Evolutionary conservation across 1,139 yeast genomes (phyloP).

Genomic region (Scheffersomyces lignicola): DNA sequence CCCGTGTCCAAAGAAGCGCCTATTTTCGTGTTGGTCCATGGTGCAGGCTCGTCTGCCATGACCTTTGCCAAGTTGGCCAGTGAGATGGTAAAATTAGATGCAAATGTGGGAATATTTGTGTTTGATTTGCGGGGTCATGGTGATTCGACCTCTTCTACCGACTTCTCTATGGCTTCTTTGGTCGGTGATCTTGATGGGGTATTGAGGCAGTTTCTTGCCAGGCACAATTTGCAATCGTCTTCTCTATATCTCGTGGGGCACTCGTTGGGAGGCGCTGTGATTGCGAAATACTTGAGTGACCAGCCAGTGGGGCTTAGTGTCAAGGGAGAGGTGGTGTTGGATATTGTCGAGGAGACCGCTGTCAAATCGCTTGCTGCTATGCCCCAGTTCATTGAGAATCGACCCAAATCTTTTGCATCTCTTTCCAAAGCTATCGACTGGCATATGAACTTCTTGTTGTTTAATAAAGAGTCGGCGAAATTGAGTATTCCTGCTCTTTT

Average conservation of each 20-base stretch:
- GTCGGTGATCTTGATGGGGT: slow-evolving; percentile 57
- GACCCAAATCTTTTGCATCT: slow-evolving; percentile 61
- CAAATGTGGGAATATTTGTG: slow-evolving; percentile 53
- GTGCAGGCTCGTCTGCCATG: slow-evolving; percentile 89
- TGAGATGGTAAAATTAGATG: slow-evolving; percentile 22
- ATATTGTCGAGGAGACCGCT: slow-evolving; percentile 94
- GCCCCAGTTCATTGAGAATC: slow-evolving; percentile 57
- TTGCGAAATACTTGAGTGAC: slow-evolving; percentile 45
- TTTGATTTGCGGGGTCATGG: slow-evolving; percentile 92
- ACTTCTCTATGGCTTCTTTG: slow-evolving; percentile 53
- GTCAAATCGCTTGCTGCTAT: slow-evolving; percentile 65
- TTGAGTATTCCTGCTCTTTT: slow-evolving; percentile 75
- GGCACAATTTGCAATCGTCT: slow-evolving; percentile 15
- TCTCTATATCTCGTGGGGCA: slow-evolving; percentile 71
- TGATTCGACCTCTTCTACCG: slow-evolving; percentile 22
- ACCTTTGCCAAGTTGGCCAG: slow-evolving; percentile 63
- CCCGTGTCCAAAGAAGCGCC: slow-evolving; percentile 51
- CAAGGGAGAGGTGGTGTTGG: slow-evolving; percentile 74
- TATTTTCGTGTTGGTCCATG: slow-evolving; percentile 79
- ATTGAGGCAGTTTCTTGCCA: slow-evolving; percentile 33
- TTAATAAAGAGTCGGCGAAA: slow-evolving; percentile 62
- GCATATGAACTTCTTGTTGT: slow-evolving; percentile 64
- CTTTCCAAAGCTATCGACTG: slow-evolving; percentile 72
- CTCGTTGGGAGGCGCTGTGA: slow-evolving; percentile 87
- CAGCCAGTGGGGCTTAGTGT: slow-evolving; percentile 20